phyloP scores from a whole-genome alignment of 768 basidiomycete genomes.

The Tulasnella sp. region DNA sequence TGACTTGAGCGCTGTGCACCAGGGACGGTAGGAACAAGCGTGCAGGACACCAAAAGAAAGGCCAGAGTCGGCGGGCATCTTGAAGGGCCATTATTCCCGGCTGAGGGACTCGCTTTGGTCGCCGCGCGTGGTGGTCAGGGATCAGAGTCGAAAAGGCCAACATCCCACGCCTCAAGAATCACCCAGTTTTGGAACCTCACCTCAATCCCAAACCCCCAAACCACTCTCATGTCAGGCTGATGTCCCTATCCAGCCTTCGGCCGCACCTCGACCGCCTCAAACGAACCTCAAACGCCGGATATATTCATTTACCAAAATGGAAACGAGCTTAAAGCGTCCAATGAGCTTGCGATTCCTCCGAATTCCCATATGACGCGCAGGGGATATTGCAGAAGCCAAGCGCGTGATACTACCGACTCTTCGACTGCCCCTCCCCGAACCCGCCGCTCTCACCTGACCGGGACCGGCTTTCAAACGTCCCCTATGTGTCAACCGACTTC shows the following conservation, averaged over 20 bases:
- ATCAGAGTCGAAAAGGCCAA: background rate
- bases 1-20: background rate
- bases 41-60: background rate
- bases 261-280: background rate
- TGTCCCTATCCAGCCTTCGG: background rate
- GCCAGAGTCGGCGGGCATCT: background rate
- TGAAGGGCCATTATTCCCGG: background rate
- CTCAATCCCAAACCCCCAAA: background rate
- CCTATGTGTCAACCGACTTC: conserved; percentile 1
- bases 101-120: conserved; percentile 1
- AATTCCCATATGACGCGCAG: conserved; percentile 4
- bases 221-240: background rate
- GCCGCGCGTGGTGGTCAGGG: background rate
- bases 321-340: background rate
- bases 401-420: conserved; percentile 11
- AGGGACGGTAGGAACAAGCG: background rate
- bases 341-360: background rate
- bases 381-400: background rate
- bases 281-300: background rate
- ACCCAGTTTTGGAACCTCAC: background rate
- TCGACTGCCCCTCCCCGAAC: background rate
- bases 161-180: background rate
- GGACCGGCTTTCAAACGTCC: background rate
- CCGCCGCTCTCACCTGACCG: background rate
- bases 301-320: background rate